Evolutionary conservation across 768 basidiomycete genomes (phyloP).

Genomic region (Tulasnella calospora): DNA sequence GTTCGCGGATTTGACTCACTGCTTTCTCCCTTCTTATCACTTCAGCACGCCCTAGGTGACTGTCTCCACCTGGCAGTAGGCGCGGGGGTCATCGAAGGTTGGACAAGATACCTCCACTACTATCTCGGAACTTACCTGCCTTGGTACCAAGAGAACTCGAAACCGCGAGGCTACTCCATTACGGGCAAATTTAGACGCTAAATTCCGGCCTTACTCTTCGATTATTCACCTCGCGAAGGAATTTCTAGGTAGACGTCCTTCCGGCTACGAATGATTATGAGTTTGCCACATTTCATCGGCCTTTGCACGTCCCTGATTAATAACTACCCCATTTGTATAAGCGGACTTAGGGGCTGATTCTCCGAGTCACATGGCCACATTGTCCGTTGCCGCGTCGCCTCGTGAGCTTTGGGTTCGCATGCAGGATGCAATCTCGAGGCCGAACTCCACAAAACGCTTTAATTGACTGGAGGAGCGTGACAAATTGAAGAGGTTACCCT

Average conservation of each 20-base stretch:
- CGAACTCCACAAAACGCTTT: background rate
- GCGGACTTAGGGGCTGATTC: background rate
- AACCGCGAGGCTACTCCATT: background rate
- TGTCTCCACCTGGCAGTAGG: conserved; percentile 48
- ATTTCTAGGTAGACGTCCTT: background rate
- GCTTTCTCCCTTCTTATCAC: background rate
- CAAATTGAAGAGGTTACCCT: background rate
- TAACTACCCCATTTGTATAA: background rate
- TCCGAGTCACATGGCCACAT: background rate
- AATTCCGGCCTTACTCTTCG: background rate
- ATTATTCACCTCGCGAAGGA: background rate
- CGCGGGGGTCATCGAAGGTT: conserved; percentile 48
- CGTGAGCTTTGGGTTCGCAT: background rate
- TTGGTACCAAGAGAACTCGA: background rate
- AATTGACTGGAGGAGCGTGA: background rate
- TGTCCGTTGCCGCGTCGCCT: too few relatives aligned
- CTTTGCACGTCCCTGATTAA: too few relatives aligned
- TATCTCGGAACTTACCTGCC: conserved; percentile 29
- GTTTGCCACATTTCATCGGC: too few relatives aligned
- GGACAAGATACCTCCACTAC: conserved; percentile 52
- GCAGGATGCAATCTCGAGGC: background rate
- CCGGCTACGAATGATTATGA: background rate
- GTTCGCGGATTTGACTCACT: background rate
- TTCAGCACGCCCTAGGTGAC: conserved; percentile 44
- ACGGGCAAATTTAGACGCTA: background rate